These are phyloP conservation scores for Quercus aquifolioides DNA, from an alignment of 306 rosid species.

Conservation along the genomic window DNA sequence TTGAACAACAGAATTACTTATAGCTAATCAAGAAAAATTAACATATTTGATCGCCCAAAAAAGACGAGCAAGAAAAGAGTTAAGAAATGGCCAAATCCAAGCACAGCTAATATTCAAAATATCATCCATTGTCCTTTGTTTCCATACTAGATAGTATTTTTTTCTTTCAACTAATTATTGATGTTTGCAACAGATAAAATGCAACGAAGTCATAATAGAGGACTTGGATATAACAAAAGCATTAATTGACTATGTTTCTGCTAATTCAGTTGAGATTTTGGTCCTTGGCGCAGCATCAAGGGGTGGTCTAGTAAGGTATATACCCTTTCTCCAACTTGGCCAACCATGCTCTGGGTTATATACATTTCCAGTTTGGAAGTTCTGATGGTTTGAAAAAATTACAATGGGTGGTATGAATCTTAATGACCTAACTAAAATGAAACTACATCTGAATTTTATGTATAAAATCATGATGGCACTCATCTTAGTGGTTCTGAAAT, in stretches of 20 bases:
- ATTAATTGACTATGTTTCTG: constrained; percentile 39
- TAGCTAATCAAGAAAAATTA: neutral
- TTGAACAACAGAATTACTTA: neutral
- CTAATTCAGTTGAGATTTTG: constrained; percentile 50
- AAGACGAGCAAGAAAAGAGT: neutral
- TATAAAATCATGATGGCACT: too few species aligned
- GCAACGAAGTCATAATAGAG: constrained; percentile 66
- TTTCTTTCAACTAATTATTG: neutral
- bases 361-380: too few species aligned
- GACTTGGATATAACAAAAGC: constrained; percentile 61
- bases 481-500: too few species aligned
- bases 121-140: neutral
- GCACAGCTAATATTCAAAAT: neutral
- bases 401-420: too few species aligned
- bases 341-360: neutral
- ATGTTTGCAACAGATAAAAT: constrained; percentile 49
- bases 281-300: constrained; percentile 77
- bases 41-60: neutral
- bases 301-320: constrained; percentile 62
- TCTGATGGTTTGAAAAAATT: too few species aligned
- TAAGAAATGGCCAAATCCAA: neutral
- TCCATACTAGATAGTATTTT: neutral
- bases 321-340: neutral
- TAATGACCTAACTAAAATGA: too few species aligned
- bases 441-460: too few species aligned